Conservation (phyloP, 2,329 filamentous ascomycete species). For the Epicoccum sorghinum region DNA sequence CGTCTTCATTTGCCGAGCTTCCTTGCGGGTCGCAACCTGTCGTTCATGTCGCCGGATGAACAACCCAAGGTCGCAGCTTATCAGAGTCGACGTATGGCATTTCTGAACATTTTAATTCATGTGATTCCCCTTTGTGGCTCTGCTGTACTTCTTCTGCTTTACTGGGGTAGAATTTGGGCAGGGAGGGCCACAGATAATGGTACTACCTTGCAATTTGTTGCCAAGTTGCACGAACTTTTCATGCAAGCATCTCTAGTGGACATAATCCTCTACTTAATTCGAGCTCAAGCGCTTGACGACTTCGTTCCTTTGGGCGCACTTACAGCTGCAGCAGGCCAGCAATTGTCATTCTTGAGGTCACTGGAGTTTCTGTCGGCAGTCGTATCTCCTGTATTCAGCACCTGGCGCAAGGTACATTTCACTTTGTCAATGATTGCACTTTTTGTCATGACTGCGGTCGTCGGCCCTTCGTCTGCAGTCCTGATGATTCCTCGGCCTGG, state of each 20-base stretch:
- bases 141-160: too few species aligned
- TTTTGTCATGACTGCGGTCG: slow-evolving; percentile 6
- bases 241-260: slow-evolving; percentile 24
- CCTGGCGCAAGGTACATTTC: neutral
- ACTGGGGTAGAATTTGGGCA: too few species aligned
- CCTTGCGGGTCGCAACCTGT: too few species aligned
- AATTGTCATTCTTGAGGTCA: slow-evolving; percentile 26
- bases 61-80: too few species aligned
- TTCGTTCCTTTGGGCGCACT: slow-evolving; percentile 21
- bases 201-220: slow-evolving; percentile 22
- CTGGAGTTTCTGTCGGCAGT: slow-evolving; percentile 15
- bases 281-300: neutral
- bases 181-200: neutral
- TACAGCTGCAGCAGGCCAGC: slow-evolving; percentile 4
- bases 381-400: neutral
- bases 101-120: too few species aligned
- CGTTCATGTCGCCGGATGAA: too few species aligned
- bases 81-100: too few species aligned
- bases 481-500: slow-evolving; percentile 14
- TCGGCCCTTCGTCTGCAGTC: neutral
- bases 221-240: slow-evolving; percentile 26
- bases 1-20: too few species aligned
- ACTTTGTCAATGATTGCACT: neutral
- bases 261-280: slow-evolving; percentile 11
- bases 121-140: too few species aligned